Evolutionary conservation across 1,284 basidiomycete genomes (phyloP).

Genomic region (Cryptococcus deneoformans): DNA sequence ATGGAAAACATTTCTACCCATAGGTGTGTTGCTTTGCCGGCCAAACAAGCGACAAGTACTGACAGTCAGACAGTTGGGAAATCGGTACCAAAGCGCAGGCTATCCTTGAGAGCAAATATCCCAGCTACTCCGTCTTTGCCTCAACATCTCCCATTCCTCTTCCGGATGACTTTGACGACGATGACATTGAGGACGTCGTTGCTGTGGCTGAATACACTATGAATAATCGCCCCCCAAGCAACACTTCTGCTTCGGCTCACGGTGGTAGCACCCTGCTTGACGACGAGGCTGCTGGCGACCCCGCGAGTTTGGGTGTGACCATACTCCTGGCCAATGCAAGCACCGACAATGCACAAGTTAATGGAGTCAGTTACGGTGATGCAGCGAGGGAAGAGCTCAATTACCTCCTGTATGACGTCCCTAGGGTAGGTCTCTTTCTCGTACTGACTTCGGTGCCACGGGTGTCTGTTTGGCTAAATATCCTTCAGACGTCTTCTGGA

Average conservation of each 20-base stretch:
- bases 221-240: constrained; percentile 32
- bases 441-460: not conserved
- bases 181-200: constrained; percentile 55
- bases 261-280: constrained; percentile 49
- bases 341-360: constrained; percentile 26
- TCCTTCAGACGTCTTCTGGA: constrained; percentile 60
- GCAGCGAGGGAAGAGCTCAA: constrained; percentile 70
- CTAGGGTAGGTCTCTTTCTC: constrained; percentile 45
- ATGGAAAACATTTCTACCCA: constrained; percentile 26
- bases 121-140: constrained; percentile 62
- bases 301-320: constrained; percentile 74
- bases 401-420: constrained; percentile 64
- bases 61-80: constrained; percentile 65
- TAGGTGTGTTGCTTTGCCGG: constrained; percentile 14
- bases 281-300: constrained; percentile 71
- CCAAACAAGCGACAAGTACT: not conserved
- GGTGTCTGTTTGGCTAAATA: not conserved
- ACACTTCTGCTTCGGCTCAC: constrained; percentile 58
- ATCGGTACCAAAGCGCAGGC: constrained; percentile 72
- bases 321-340: constrained; percentile 62
- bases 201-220: constrained; percentile 53
- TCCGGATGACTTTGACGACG: constrained; percentile 47
- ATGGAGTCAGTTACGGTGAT: constrained; percentile 58
- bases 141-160: constrained; percentile 32
- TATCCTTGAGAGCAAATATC: constrained; percentile 65